A percentile compares a stretch with the other conserved stretches of the same genome.
Conservation (phyloP, 2,329 filamentous ascomycete genomes). For the Waltergamsia citrina region DNA sequence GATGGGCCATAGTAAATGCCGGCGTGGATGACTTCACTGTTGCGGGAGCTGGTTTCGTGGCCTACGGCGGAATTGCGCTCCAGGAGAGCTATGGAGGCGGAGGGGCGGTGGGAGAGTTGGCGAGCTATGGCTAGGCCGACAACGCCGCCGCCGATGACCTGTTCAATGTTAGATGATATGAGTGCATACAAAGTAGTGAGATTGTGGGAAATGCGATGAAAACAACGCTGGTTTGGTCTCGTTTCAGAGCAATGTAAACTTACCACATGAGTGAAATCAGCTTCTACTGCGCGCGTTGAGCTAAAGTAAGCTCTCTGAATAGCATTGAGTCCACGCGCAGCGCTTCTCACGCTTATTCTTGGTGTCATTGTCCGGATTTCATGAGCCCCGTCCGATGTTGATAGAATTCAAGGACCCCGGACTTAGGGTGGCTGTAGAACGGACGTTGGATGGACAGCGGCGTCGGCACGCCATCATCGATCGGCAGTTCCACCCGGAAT, state of each 20-base stretch:
- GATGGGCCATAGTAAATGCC: conserved; percentile 78
- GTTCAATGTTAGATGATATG: conserved; percentile 1
- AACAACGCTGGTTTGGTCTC: background rate
- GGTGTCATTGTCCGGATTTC: background rate
- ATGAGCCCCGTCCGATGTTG: too few relatives aligned
- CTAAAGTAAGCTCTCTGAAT: conserved; percentile 21
- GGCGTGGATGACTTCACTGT: conserved; percentile 94
- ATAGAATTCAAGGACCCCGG: background rate
- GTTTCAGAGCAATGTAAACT: conserved; percentile 9
- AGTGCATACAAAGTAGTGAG: background rate
- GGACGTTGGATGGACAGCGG: too few relatives aligned
- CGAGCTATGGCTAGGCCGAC: conserved; percentile 76
- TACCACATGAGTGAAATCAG: conserved; percentile 38
- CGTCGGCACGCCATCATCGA: too few relatives aligned
- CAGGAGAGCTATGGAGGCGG: conserved; percentile 63
- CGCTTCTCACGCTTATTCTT: too few relatives aligned
- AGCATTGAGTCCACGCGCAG: background rate
- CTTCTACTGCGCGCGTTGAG: conserved; percentile 16
- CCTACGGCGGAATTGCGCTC: conserved; percentile 70
- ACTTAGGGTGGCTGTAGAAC: background rate
- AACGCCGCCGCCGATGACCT: conserved; percentile 52
- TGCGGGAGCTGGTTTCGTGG: conserved; percentile 81
- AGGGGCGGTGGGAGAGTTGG: conserved; percentile 54
- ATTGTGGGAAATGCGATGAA: background rate
- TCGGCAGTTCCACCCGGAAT: too few relatives aligned